Percentiles rank a stretch among this genome's conserved stretches.
Evolutionary conservation across 106 monocot genomes (phyloP).

Genomic region (Platanthera guangdongensis): DNA sequence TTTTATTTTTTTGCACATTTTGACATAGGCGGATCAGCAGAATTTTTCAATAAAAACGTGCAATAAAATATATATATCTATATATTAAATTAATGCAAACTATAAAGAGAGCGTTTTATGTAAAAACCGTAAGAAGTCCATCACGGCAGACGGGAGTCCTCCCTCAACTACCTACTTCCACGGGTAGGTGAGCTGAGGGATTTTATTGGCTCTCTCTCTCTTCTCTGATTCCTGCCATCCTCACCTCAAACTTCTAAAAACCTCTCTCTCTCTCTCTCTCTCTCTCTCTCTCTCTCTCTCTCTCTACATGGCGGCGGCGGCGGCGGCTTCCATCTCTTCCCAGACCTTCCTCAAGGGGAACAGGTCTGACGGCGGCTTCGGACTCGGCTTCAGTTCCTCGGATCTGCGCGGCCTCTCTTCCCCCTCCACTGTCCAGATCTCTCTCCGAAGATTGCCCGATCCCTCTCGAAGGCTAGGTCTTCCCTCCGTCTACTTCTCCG

Average conservation of each 20-base stretch:
- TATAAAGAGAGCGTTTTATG: too few species aligned
- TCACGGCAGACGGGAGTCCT: neutral
- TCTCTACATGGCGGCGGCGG: constrained; percentile 14
- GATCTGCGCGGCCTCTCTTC: constrained; percentile 28
- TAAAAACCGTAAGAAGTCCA: neutral
- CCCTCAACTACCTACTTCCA: constrained; percentile 6
- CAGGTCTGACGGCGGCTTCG: constrained; percentile 13
- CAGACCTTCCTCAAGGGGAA: constrained; percentile 37
- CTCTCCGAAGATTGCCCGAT: constrained; percentile 8
- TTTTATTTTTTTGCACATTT: too few species aligned
- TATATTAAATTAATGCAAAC: too few species aligned
- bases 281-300: constrained; percentile 6
- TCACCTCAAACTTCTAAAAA: neutral
- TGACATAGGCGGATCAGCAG: too few species aligned
- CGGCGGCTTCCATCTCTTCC: constrained; percentile 26
- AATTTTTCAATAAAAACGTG: too few species aligned
- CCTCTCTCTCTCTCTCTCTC: constrained; percentile 3
- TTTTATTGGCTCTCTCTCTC: neutral
- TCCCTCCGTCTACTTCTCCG: neutral
- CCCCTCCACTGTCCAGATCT: constrained; percentile 28
- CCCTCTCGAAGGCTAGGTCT: constrained; percentile 4
- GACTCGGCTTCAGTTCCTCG: constrained; percentile 36
- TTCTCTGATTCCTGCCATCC: neutral
- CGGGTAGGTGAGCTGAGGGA: constrained; percentile 1
- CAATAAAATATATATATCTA: too few species aligned